Evolutionary conservation across 1,284 basidiomycete genomes (phyloP), one percentile per base, ranked within the genome.

Genomic region (Microbotryum lychnidis-dioicae): DNA sequence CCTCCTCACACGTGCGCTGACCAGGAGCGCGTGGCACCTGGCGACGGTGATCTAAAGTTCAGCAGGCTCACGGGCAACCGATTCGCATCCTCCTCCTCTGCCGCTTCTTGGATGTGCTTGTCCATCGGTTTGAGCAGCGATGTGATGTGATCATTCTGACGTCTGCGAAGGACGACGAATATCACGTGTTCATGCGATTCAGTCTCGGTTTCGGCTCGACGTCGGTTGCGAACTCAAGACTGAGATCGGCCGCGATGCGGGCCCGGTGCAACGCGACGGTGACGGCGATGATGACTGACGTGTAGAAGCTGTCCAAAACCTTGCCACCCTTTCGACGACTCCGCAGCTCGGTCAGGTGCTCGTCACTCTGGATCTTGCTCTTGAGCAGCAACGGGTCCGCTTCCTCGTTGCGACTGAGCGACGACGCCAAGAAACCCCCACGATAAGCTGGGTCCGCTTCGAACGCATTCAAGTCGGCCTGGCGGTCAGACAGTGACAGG

Each of bases 41-140:
- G 31, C 37, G 16, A 14, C 12, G 37, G 16, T 18, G 31, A 16
- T 42, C 5, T 42, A 46, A 20, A 47, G 61, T 51, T 18, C 29
- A 42, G 56, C 1, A 29, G 64, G 64, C 83, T 66, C 72, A 88
- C 88, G 14, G 85, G 80, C 55, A 87, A 70, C 44, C 85, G 83
- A 45, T 81, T 79, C 29, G 79, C 78, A 50, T 86, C 82, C 71
- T 86, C 83, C 31, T 84, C 82, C 23, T 80, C 78, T 67, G 79
- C 80, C 29, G 87, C 86, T 63, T 90, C 86, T 63, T 82, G 80
- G 0, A 86, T 87, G 72, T 93, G 88, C 49, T 85, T 83, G 55
- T 89, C 86, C 83, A 94, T 87, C 1, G 91, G 83, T 76, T 96
- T 97, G 58, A 97, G 82, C 61, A 97, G 77, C 23, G 82, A 82